These are phyloP conservation scores for Acephala macrosclerotiorum DNA, from an alignment of 2,329 filamentous ascomycete species.

Conservation along the genomic window DNA sequence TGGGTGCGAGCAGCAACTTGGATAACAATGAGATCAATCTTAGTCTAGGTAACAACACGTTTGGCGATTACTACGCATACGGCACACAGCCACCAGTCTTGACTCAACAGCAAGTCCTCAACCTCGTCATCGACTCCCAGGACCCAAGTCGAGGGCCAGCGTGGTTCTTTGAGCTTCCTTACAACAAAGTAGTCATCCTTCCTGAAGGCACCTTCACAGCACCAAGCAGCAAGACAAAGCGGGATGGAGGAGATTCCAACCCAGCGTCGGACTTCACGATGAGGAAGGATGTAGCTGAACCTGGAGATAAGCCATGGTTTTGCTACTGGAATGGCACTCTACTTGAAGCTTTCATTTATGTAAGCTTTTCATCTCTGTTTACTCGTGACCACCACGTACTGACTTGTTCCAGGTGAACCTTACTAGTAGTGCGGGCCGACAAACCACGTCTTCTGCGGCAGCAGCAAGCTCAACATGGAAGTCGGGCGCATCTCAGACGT, in stretches of 20 bases:
- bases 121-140: conserved; percentile 63
- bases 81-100: conserved; percentile 67
- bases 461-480: conserved; percentile 3
- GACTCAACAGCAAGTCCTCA: conserved; percentile 52
- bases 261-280: conserved; percentile 23
- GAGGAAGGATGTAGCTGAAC: conserved; percentile 48
- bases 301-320: conserved; percentile 71
- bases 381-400: background rate
- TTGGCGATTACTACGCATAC: conserved; percentile 57
- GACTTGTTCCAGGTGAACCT: conserved; percentile 43
- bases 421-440: conserved; percentile 43
- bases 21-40: conserved; percentile 43
- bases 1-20: conserved; percentile 34
- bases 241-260: background rate
- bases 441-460: conserved; percentile 13
- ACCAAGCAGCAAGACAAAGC: conserved; percentile 26
- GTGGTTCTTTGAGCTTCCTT: conserved; percentile 66
- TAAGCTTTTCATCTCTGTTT: conserved; percentile 35
- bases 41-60: conserved; percentile 48
- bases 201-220: conserved; percentile 31
- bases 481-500: conserved; percentile 15
- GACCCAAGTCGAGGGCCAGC: conserved; percentile 64
- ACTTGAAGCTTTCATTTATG: conserved; percentile 72
- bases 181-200: conserved; percentile 70
- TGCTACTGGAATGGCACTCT: conserved; percentile 74